Conservation (phyloP, 2,329 filamentous ascomycete species). For the Didymella glomerata region DNA sequence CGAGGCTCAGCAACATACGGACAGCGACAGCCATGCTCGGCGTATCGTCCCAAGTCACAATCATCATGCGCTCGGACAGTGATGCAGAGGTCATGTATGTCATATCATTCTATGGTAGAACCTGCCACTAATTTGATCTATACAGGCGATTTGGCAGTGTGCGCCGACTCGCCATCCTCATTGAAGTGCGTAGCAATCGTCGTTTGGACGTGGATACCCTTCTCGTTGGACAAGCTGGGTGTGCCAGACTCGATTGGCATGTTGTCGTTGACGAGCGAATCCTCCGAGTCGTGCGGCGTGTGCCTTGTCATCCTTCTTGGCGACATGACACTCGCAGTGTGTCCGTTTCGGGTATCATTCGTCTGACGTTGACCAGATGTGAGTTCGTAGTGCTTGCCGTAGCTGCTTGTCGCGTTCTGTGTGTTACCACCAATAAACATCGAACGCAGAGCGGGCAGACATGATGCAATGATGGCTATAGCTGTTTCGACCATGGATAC, state of each 20-base stretch:
- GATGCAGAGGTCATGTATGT: not conserved
- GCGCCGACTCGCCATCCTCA: conserved; percentile 1
- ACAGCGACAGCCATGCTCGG: not conserved
- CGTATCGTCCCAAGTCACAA: not conserved
- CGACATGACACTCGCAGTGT: conserved; percentile 11
- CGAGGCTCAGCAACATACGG: not conserved
- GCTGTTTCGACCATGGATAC: conserved; percentile 40
- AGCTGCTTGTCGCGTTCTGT: conserved; percentile 29
- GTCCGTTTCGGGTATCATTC: conserved; percentile 15
- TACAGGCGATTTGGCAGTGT: conserved; percentile 5
- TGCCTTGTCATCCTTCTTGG: conserved; percentile 6
- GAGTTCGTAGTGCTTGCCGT: conserved; percentile 38
- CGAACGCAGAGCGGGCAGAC: conserved; percentile 45
- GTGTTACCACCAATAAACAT: conserved; percentile 31
- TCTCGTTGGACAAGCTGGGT: conserved; percentile 11
- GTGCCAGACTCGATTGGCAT: conserved; percentile 3
- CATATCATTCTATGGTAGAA: not conserved
- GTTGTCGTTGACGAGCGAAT: conserved; percentile 12
- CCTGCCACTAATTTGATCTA: not conserved
- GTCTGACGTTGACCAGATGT: conserved; percentile 27
- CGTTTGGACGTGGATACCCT: conserved; percentile 14
- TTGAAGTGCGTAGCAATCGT: conserved; percentile 16
- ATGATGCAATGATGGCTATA: conserved; percentile 54
- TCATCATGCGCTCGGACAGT: not conserved
- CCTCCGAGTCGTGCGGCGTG: conserved; percentile 17